Conservation (phyloP, 208 protist genomes). For the Crithidia expoeki region DNA sequence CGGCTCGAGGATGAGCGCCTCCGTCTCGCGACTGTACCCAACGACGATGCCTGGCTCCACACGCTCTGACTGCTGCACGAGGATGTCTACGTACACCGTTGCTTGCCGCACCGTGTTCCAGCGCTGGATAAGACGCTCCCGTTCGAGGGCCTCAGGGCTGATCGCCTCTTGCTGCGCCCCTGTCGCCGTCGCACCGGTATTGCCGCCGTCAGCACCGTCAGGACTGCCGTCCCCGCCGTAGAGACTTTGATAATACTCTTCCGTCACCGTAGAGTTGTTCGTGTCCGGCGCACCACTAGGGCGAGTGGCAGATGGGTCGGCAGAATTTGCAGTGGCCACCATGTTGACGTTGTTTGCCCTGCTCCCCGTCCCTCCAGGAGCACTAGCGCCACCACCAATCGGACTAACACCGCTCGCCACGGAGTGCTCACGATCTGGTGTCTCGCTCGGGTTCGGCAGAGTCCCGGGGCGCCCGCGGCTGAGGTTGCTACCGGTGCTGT, state of each 20-base stretch:
- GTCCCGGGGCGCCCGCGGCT: conserved; percentile 6
- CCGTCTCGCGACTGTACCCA: conserved; percentile 74
- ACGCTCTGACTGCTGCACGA: conserved; percentile 73
- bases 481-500: conserved; percentile 17
- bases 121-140: conserved; percentile 52
- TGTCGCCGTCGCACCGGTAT: not conserved
- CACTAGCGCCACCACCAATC: too few relatives aligned
- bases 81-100: conserved; percentile 76
- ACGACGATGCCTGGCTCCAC: conserved; percentile 65
- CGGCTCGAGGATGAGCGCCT: conserved; percentile 61
- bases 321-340: not conserved
- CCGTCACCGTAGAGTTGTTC: conserved; percentile 6
- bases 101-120: conserved; percentile 65
- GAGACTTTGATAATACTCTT: conserved; percentile 33
- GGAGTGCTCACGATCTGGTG: conserved; percentile 9
- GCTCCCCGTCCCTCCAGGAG: not conserved
- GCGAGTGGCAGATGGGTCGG: not conserved
- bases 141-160: conserved; percentile 48
- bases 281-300: not conserved
- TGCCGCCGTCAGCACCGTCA: not conserved
- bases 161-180: conserved; percentile 10
- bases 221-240: conserved; percentile 23
- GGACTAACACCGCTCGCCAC: not conserved
- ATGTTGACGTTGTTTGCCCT: not conserved
- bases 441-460: conserved; percentile 23